Conservation (phyloP, 352 stramenopile genomes). For the Pythium plurisporium region DNA sequence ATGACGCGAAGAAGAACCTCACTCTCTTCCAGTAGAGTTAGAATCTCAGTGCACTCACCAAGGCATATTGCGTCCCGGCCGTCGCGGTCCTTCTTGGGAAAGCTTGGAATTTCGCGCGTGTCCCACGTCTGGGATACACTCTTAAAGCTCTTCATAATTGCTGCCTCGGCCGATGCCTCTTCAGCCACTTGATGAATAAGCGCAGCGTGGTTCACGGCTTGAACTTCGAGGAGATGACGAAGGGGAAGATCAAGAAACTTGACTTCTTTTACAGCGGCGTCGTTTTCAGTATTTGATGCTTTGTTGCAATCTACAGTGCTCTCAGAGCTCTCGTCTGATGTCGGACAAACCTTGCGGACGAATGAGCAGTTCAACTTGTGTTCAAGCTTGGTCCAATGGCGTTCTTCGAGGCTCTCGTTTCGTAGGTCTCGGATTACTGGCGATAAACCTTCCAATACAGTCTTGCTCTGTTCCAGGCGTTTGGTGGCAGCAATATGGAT, state of each 20-base stretch:
- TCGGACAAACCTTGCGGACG: neutral
- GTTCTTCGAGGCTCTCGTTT: constrained; percentile 49
- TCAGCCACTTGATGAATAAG: constrained; percentile 61
- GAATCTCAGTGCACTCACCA: constrained; percentile 51
- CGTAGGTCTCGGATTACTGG: constrained; percentile 59
- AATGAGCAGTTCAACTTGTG: constrained; percentile 61
- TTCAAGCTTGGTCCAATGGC: constrained; percentile 72
- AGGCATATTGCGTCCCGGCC: constrained; percentile 49
- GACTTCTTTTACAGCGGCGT: neutral
- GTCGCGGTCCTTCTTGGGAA: constrained; percentile 50
- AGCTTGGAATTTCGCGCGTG: constrained; percentile 42
- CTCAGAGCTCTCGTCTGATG: neutral
- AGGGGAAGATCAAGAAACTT: constrained; percentile 42
- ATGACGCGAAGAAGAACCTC: constrained; percentile 72
- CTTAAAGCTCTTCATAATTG: constrained; percentile 52
- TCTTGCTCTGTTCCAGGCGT: constrained; percentile 36
- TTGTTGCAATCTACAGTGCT: neutral
- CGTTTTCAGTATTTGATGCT: neutral
- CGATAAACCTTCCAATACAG: constrained; percentile 38
- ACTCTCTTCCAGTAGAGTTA: constrained; percentile 59
- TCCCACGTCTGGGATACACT: constrained; percentile 60
- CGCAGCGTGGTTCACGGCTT: constrained; percentile 34
- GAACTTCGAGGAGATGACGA: constrained; percentile 44
- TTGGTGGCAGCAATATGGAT: constrained; percentile 26
- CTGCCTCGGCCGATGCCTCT: constrained; percentile 63